A percentile compares a stretch with the other conserved stretches of the same genome.
These are phyloP conservation scores for Acanthochlamys bracteata DNA, from an alignment of 106 monocot genomes.

Conservation along the genomic window DNA sequence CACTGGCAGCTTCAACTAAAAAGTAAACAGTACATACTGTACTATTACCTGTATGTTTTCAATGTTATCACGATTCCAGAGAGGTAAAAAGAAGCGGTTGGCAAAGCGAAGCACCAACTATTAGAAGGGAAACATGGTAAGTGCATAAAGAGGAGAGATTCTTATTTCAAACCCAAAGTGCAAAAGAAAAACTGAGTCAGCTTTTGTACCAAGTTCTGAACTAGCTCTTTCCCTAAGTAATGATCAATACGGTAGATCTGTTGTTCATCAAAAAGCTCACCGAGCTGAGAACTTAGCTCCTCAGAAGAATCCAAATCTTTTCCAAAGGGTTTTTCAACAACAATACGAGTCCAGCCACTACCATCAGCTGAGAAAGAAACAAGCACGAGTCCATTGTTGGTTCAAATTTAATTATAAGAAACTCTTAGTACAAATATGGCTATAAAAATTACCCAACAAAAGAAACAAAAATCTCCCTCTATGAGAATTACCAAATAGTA, in stretches of 20 bases:
- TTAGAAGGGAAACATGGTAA: conserved; percentile 7
- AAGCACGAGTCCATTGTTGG: background rate
- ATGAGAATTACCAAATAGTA: too few relatives aligned
- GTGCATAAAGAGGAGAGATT: too few relatives aligned
- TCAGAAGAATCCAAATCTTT: conserved; percentile 87
- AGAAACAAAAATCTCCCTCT: too few relatives aligned
- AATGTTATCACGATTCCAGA: conserved; percentile 99
- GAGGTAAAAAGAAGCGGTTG: conserved; percentile 90
- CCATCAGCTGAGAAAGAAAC: conserved; percentile 43
- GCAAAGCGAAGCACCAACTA: conserved; percentile 98
- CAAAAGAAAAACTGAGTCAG: background rate
- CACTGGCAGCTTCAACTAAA: too few relatives aligned
- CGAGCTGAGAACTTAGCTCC: conserved; percentile 82
- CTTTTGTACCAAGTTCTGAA: conserved; percentile 78
- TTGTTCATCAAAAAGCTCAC: conserved; percentile 79
- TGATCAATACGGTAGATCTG: conserved; percentile 96
- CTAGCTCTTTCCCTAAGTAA: conserved; percentile 94
- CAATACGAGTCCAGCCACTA: conserved; percentile 89
- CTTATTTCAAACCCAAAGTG: conserved; percentile 1
- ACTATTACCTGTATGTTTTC: conserved; percentile 69
- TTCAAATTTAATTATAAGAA: too few relatives aligned
- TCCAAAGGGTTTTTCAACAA: conserved; percentile 98
- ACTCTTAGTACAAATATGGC: background rate
- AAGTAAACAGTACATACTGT: too few relatives aligned
- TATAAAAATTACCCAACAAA: background rate